These are phyloP conservation scores for Globisporangium middletonii DNA, from an alignment of 352 stramenopile species.

Conservation along the genomic window DNA sequence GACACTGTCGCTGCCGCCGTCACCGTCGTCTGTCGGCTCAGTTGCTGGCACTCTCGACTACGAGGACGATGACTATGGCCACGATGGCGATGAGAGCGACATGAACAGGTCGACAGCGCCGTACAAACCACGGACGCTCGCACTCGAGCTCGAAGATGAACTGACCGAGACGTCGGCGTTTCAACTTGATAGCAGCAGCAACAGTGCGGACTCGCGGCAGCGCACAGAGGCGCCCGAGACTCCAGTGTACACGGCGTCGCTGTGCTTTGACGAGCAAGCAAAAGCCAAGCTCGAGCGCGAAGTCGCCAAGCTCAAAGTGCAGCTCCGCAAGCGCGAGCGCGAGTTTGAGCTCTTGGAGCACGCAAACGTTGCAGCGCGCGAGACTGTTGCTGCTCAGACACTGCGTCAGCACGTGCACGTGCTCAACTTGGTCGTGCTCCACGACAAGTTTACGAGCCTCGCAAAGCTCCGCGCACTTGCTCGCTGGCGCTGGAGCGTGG, in stretches of 20 bases:
- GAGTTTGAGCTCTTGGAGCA: slow-evolving; percentile 19
- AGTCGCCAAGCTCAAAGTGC: slow-evolving; percentile 27
- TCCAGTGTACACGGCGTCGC: slow-evolving; percentile 12
- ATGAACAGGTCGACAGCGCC: not conserved
- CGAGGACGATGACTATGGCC: not conserved
- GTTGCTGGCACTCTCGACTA: no score
- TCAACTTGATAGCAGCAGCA: not conserved
- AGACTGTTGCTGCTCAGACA: slow-evolving; percentile 5
- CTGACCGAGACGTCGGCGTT: not conserved
- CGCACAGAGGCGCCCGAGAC: not conserved
- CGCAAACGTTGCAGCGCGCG: slow-evolving; percentile 7
- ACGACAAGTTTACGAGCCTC: slow-evolving; percentile 18
- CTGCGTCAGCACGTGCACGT: slow-evolving; percentile 23
- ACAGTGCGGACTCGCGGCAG: not conserved
- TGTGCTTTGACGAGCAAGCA: slow-evolving; percentile 26
- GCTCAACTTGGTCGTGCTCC: slow-evolving; percentile 31
- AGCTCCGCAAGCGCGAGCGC: slow-evolving; percentile 29
- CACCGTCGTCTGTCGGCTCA: not conserved
- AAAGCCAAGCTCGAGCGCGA: slow-evolving; percentile 32
- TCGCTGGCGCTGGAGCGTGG: slow-evolving; percentile 21
- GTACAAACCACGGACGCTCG: not conserved
- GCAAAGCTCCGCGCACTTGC: slow-evolving; percentile 23
- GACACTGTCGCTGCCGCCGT: not conserved
- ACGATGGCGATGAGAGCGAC: not conserved
- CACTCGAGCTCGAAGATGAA: not conserved